These are phyloP conservation scores for Nakazawaea ernobii DNA, from an alignment of 805 yeast genomes.

Conservation along the genomic window DNA sequence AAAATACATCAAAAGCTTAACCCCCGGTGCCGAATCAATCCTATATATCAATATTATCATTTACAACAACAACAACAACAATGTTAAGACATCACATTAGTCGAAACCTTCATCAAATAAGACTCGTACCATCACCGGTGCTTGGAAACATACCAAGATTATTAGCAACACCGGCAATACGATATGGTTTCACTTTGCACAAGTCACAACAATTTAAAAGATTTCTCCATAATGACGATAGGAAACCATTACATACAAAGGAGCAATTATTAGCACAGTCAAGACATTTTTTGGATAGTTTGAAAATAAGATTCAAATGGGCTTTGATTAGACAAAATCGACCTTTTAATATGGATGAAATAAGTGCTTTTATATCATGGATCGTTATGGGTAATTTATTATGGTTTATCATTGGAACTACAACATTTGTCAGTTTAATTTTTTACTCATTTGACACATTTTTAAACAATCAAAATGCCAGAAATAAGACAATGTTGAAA, in stretches of 20 bases:
- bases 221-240: too few relatives aligned
- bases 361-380: conserved; percentile 53
- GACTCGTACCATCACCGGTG: too few relatives aligned
- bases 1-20: too few relatives aligned
- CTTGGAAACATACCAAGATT: too few relatives aligned
- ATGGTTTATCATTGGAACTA: conserved; percentile 52
- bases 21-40: too few relatives aligned
- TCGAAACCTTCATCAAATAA: too few relatives aligned
- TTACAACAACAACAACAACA: too few relatives aligned
- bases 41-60: too few relatives aligned
- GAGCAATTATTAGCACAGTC: conserved; percentile 22
- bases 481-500: conserved; percentile 21
- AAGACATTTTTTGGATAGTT: conserved; percentile 3
- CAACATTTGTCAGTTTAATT: conserved; percentile 45
- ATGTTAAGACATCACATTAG: too few relatives aligned
- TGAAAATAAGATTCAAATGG: conserved; percentile 31
- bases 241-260: conserved; percentile 13
- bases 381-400: conserved; percentile 49
- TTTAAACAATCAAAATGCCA: conserved; percentile 20
- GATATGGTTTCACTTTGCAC: too few relatives aligned
- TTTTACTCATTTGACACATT: conserved; percentile 37
- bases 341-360: conserved; percentile 44
- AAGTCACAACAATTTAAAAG: too few relatives aligned
- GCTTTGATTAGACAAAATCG: conserved; percentile 40
- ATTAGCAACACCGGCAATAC: too few relatives aligned